Base-by-base conservation (phyloP, 192 early-diverging fungal genomes). In the Chytriomyces sp. region DNA sequence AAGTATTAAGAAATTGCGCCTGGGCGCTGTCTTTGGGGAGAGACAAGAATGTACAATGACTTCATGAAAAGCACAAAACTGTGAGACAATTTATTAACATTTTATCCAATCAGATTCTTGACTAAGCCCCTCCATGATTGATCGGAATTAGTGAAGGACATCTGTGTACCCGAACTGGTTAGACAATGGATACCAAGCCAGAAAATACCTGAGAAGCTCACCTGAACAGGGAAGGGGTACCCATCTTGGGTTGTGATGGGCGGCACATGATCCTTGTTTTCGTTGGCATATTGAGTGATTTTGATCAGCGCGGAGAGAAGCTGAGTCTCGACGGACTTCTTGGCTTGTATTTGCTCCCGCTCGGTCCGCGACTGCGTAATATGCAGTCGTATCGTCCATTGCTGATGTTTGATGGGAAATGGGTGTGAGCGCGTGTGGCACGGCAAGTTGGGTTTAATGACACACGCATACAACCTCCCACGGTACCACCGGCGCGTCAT, bases 231-330 rank as follows among this genome's bases (percentile, higher is more conserved):
- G 62, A 82, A 79, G 8, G 81, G 81, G 74, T 80, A 82, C 12
- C 73, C 64, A 49, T 82, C 81, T 39, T 79, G 77, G 59, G 77
- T 77, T 1, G 63, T 52, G 44, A 82, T 74, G 3, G 77, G 64
- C 10, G 81, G 81, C 6, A 82, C 71, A 66, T 82, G 78, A 52
- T 82, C 81, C 56, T 77, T 79, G 39, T 82, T 64, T 38, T 82
- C 81, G 59, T 79, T 82, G 7, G 75, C 60, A 52, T 70, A 44
- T 41, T 74, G 66, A 4, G 75, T 69, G 22, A 82, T 82, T 25
- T 70, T 63, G 37, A 59, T 39, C 0, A 82, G 70, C 8, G 64
- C 58, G 12, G 39, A 41, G 3, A 59, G 56, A 0, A 82, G 75
- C 39, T 78, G 64, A 31, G 39, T 64, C 64, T 77, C 67, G 7